Evolutionary conservation across 169 alveolate genomes (phyloP).

Genomic region (Cyclospora cayetanensis): DNA sequence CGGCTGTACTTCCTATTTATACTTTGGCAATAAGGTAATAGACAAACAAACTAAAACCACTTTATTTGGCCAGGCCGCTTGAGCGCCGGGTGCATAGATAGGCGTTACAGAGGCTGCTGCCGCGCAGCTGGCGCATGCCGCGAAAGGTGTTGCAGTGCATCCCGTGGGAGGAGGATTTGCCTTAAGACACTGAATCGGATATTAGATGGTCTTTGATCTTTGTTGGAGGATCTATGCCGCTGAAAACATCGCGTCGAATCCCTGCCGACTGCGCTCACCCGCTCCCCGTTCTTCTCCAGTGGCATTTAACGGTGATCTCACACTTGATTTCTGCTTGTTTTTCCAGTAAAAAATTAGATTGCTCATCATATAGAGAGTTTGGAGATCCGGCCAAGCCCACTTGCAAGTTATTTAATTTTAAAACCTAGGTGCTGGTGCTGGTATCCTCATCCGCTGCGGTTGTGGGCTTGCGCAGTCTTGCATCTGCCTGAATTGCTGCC

Average conservation of each 20-base stretch:
- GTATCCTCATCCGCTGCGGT: not conserved
- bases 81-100: conserved; percentile 58
- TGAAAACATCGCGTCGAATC: not conserved
- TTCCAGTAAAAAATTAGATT: not conserved
- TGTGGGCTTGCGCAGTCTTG: conserved; percentile 9
- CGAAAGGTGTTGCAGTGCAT: no score
- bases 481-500: not conserved
- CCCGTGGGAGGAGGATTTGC: no score
- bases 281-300: conserved; percentile 9
- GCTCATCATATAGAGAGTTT: not conserved
- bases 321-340: not conserved
- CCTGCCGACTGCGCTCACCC: conserved; percentile 21
- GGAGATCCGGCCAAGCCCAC: not conserved
- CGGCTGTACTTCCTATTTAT: no score
- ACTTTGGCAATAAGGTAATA: no score
- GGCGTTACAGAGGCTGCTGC: conserved; percentile 55
- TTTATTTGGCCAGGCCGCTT: no score
- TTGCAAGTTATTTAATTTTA: not conserved
- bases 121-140: conserved; percentile 25
- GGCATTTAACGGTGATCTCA: not conserved
- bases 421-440: not conserved
- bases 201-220: not conserved
- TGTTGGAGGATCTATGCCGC: not conserved
- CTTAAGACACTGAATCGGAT: not conserved
- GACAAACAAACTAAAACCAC: no score